Evolutionary conservation across 768 basidiomycete species (phyloP).

Genomic region (Tulasnella sp.): DNA sequence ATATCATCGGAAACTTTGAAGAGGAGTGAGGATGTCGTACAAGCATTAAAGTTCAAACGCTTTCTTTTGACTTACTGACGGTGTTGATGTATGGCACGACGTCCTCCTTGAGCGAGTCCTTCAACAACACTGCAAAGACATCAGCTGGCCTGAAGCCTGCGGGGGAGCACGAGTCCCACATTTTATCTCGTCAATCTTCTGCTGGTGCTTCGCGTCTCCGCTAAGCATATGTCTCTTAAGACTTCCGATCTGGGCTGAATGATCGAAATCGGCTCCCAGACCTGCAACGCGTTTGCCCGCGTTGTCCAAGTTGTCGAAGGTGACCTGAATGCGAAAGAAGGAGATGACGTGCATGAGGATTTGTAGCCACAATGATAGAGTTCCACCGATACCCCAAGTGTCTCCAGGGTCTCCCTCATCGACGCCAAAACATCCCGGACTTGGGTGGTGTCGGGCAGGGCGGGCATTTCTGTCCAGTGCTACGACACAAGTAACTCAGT

Average conservation of each 20-base stretch:
- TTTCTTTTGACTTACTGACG: slow-evolving; percentile 37
- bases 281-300: slow-evolving; percentile 46
- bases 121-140: slow-evolving; percentile 43
- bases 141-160: background rate
- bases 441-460: slow-evolving; percentile 28
- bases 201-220: slow-evolving; percentile 45
- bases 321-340: slow-evolving; percentile 36
- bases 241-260: slow-evolving; percentile 41
- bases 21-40: slow-evolving; percentile 2
- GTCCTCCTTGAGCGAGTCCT: slow-evolving; percentile 45
- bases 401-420: slow-evolving; percentile 37
- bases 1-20: slow-evolving; percentile 4
- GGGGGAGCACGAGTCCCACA: slow-evolving; percentile 35
- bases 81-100: slow-evolving; percentile 45
- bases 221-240: slow-evolving; percentile 44
- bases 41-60: background rate
- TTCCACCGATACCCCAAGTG: slow-evolving; percentile 35
- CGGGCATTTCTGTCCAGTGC: slow-evolving; percentile 27
- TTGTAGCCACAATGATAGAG: background rate
- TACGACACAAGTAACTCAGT: background rate
- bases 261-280: slow-evolving; percentile 41
- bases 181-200: slow-evolving; percentile 49
- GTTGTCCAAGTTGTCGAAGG: slow-evolving; percentile 45
- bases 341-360: background rate
- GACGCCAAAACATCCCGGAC: slow-evolving; percentile 33